Base-by-base conservation (phyloP, 164 flowering plant species). In the Brasenia schreberi region DNA sequence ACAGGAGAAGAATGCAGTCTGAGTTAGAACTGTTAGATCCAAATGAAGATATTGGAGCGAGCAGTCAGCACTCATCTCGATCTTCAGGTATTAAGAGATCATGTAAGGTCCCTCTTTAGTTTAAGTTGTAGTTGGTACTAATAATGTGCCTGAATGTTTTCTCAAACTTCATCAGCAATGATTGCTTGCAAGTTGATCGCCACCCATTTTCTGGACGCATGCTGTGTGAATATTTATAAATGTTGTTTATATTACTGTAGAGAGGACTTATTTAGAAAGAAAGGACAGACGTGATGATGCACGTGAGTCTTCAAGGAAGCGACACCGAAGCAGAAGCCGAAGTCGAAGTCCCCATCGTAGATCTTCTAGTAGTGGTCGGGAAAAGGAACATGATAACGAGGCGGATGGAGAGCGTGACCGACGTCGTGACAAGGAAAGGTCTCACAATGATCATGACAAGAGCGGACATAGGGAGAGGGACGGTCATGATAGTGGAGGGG, bases 21-120 rank as follows among this genome's bases (percentile, higher is more conserved):
- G 92, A 91, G 62, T 88, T 82, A 77, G 99, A 96, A 18, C 70
- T 94, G 69, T 77, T 81, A 42, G 82, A 74, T 67, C 67, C 87
- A 42, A 72, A 59, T 61, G 89, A 76, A 64, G 86, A 81, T 79
- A 76, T 61, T 61, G 70, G 78, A 39, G 74, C 74, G 63, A 82
- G 68, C 65, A 84, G 87, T 79, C 80, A 85, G 86, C 71, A 65
- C 33, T 71, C 64, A 39, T 63, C 66, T 61, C 70, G 71, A 67
- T 61, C 63, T 18, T 61, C 63, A 61, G 63, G 63, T 61, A 18
- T 61, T 7, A 11, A 61, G 18, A 18, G 3, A 18, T 7, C 18
- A 18, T 61, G 63, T 10, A 18, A 18, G 16, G 18, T 58, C 18
- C 18, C 3, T 18, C 16, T 12, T 58, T 58, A 18, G 60, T 58